Evolutionary conservation across 495 filamentous ascomycete genomes (phyloP).

Genomic region (Aspergillus bridgeri): DNA sequence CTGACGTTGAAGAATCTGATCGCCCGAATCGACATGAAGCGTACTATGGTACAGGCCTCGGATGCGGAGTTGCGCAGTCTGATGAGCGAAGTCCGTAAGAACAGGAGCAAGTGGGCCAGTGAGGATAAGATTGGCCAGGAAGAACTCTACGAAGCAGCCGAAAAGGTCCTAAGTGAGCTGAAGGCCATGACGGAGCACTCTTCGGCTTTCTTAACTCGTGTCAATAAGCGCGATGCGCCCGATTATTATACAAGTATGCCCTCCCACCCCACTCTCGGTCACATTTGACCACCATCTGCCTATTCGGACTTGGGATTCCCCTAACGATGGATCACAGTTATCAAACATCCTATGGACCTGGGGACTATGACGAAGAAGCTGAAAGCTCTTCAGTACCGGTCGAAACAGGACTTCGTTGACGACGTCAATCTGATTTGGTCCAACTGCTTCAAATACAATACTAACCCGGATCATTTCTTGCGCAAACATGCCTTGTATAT

Average conservation of each 20-base stretch:
- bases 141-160: constrained; percentile 92
- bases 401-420: constrained; percentile 90
- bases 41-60: constrained; percentile 80
- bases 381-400: constrained; percentile 80
- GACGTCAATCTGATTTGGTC: constrained; percentile 94
- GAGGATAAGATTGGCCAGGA: constrained; percentile 97
- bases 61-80: constrained; percentile 87
- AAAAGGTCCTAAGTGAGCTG: constrained; percentile 93
- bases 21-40: constrained; percentile 86
- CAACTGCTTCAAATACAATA: constrained; percentile 95
- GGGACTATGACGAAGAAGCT: constrained; percentile 98
- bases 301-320: neutral
- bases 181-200: constrained; percentile 97
- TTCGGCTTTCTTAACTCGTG: constrained; percentile 82
- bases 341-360: constrained; percentile 97
- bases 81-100: constrained; percentile 96
- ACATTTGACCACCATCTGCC: neutral
- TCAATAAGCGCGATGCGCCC: constrained; percentile 94
- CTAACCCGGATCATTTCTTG: constrained; percentile 78
- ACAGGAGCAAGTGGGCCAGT: constrained; percentile 97
- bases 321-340: constrained; percentile 55
- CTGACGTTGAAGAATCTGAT: constrained; percentile 95
- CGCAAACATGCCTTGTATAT: constrained; percentile 93
- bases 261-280: neutral
- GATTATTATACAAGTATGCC: constrained; percentile 85